Base-by-base conservation (phyloP, 2,329 filamentous ascomycete genomes). In the Neopestalotiopsis sp. region DNA sequence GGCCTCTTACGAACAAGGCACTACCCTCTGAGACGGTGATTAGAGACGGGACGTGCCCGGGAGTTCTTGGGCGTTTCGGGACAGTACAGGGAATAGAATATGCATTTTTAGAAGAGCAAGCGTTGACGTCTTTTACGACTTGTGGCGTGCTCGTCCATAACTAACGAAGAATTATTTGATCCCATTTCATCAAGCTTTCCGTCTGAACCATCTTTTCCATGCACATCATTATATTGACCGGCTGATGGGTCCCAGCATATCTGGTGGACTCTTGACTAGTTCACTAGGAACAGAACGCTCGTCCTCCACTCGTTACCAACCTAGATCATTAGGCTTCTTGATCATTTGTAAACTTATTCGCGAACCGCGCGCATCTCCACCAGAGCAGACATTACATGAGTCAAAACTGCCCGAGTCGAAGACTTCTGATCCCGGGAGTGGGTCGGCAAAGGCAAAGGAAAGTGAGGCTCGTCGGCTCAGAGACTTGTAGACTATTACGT, bases 1-100 rank as follows among this genome's bases (percentile, higher is more conserved):
- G 24, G 57, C 66, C 12, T 58, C 38, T 3, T 67, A 67, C 9
- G 59, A 62, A 30, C 59, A 62, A 20, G 59, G 59, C 10, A 4
- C 59, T 38, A 14, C 59, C 1, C 10, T 40, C 30, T 62, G 32
- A 40, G 59, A 62, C 14, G 10, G 1, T 17, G 9, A 9, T 34
- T 20, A 13, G n/a, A 38, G 13, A 28, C 24, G 24, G n/a, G 30
- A 42, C 10, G 9, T 38, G 12, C 7, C 13, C 30, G 28, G 59
- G 32, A 62, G 59, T 62, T 17, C 24, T 42, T 38, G 34, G 59
- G 30, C 14, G 59, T 61, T 62, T 20, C 17, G 57, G 30, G 1
- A 17, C 6, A 59, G 13, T 20, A 30, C 10, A 0, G 56, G 30
- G 2, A 17, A 59, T 59, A 30, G 57, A 38, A 53, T 12, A 12